A percentile compares a stretch with the other conserved stretches of the same genome.
Conservation (phyloP, 768 basidiomycete genomes). For the Leccinum olivaceopallidum region DNA sequence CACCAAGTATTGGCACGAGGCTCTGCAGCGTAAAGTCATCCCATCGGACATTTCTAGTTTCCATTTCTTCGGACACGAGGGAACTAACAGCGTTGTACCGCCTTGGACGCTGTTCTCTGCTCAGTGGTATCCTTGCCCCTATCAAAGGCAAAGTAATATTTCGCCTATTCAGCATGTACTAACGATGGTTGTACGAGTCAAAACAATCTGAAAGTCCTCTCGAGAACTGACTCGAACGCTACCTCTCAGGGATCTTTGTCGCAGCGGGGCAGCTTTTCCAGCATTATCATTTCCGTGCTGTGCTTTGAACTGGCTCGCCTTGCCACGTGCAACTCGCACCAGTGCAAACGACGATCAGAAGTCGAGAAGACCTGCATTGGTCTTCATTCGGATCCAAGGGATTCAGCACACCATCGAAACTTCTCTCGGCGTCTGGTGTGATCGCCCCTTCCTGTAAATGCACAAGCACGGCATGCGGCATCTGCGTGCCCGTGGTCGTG, state of each 20-base stretch:
- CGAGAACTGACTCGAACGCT: not conserved
- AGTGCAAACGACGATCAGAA: slow-evolving; percentile 20
- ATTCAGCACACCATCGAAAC: slow-evolving; percentile 11
- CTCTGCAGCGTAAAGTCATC: not conserved
- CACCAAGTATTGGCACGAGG: not conserved
- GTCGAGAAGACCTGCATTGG: slow-evolving; percentile 14
- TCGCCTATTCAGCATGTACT: not conserved
- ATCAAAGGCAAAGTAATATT: not conserved
- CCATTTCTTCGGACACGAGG: slow-evolving; percentile 13
- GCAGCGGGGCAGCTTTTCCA: not conserved
- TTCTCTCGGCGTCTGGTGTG: slow-evolving; percentile 13
- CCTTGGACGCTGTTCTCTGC: not conserved
- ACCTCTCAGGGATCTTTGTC: not conserved
- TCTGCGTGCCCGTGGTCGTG: slow-evolving; percentile 20
- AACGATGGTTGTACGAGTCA: not conserved
- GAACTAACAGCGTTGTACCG: not conserved
- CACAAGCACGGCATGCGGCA: slow-evolving; percentile 14
- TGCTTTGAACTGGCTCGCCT: not conserved
- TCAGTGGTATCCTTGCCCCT: not conserved
- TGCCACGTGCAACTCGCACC: slow-evolving; percentile 1
- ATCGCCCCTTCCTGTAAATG: slow-evolving; percentile 2
- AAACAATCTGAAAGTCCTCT: not conserved
- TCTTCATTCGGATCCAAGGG: slow-evolving; percentile 7
- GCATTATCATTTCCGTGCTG: slow-evolving; percentile 10
- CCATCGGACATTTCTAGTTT: not conserved